Conservation (phyloP, 2,329 filamentous ascomycete species). For the Trichoderma aggressivum region DNA sequence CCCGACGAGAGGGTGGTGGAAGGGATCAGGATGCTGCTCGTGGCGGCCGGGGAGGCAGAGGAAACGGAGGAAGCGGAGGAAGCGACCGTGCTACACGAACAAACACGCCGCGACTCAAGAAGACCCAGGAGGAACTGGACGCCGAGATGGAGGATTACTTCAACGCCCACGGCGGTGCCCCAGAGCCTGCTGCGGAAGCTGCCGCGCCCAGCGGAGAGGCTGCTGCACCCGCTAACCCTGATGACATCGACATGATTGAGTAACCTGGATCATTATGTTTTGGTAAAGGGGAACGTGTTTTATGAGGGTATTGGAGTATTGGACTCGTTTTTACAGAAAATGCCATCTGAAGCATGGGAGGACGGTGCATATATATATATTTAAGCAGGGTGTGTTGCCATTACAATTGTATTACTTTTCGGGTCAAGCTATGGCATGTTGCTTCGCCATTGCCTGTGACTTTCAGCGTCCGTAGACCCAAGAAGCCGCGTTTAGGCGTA, state of each 20-base stretch:
- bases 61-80: slow-evolving; percentile 27
- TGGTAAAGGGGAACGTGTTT: slow-evolving; percentile 26
- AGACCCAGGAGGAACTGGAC: slow-evolving; percentile 88
- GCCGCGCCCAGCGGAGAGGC: slow-evolving; percentile 34
- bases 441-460: neutral
- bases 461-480: neutral
- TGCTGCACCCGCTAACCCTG: slow-evolving; percentile 33
- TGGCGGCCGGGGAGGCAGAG: slow-evolving; percentile 32
- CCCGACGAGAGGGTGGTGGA: slow-evolving; percentile 40
- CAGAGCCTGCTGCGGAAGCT: slow-evolving; percentile 19
- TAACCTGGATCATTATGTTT: slow-evolving; percentile 29
- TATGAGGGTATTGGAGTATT: slow-evolving; percentile 1
- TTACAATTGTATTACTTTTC: slow-evolving; percentile 7
- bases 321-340: slow-evolving; percentile 9
- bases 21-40: slow-evolving; percentile 34
- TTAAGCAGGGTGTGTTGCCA: slow-evolving; percentile 12
- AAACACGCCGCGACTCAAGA: slow-evolving; percentile 62
- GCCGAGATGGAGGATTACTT: slow-evolving; percentile 98
- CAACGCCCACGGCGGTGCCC: slow-evolving; percentile 41
- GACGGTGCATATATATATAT: slow-evolving; percentile 11
- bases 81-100: slow-evolving; percentile 48
- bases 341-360: slow-evolving; percentile 4
- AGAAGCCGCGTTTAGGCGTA: neutral
- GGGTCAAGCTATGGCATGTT: neutral
- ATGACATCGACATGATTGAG: slow-evolving; percentile 71